Conservation (phyloP, 495 filamentous ascomycete species). For the Neurospora africana region DNA sequence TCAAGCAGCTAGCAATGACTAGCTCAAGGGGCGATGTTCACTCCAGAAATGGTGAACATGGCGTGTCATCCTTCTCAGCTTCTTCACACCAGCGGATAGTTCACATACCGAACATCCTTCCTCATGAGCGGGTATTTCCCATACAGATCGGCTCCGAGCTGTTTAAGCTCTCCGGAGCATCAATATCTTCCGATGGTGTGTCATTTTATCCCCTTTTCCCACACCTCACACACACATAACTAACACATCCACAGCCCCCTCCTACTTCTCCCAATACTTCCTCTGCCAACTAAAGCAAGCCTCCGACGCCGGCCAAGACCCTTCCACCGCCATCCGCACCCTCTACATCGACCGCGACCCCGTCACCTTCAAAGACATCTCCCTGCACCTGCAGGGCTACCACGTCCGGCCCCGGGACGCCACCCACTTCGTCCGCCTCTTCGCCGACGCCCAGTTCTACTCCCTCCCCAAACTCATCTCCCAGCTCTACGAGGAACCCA, state of each 20-base stretch:
- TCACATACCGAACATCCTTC: constrained; percentile 48
- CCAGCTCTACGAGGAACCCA: constrained; percentile 87
- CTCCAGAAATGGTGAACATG: neutral
- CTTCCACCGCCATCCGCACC: constrained; percentile 43
- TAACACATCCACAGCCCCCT: constrained; percentile 57
- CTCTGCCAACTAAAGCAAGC: constrained; percentile 62
- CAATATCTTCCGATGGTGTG: constrained; percentile 90
- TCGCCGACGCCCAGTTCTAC: constrained; percentile 95
- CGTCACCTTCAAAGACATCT: constrained; percentile 78
- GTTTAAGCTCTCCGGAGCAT: constrained; percentile 90
- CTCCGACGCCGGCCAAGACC: constrained; percentile 45
- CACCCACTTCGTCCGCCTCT: constrained; percentile 78
- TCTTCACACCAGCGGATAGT: constrained; percentile 14
- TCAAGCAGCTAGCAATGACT: neutral
- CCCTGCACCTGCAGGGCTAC: constrained; percentile 88
- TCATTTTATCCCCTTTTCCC: neutral
- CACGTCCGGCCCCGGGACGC: constrained; percentile 75
- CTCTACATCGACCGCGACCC: constrained; percentile 96
- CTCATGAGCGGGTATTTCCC: constrained; percentile 67
- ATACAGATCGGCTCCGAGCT: constrained; percentile 90
- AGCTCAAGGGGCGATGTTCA: neutral
- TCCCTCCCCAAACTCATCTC: constrained; percentile 80
- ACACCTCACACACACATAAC: neutral
- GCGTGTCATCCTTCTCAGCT: neutral
- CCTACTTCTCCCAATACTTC: constrained; percentile 96